phyloP scores from a whole-genome alignment of 441 rosid genomes.

The Jatropha multifida region DNA sequence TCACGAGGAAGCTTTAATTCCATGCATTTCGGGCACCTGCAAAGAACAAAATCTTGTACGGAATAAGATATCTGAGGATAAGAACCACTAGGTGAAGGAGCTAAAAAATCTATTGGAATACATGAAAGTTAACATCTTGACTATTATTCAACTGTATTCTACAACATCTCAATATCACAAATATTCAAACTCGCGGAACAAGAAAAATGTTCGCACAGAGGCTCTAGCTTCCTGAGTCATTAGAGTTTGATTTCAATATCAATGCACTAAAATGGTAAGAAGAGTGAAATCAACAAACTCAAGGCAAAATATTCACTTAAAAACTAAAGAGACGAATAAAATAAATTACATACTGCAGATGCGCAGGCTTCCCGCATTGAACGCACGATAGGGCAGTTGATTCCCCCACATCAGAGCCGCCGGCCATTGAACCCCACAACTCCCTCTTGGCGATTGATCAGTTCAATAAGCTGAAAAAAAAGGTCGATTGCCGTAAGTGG shows the following conservation, averaged over 20 bases:
- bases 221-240: background rate
- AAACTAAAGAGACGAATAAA: background rate
- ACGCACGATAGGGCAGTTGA: constrained; percentile 48
- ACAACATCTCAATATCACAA: background rate
- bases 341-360: constrained; percentile 65
- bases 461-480: background rate
- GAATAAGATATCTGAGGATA: background rate
- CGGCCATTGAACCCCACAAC: constrained; percentile 45
- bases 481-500: background rate
- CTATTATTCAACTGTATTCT: background rate
- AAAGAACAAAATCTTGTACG: constrained; percentile 3
- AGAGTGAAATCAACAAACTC: background rate
- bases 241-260: background rate
- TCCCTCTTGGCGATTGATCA: background rate
- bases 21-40: constrained; percentile 90
- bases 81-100: background rate
- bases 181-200: background rate
- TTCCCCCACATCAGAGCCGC: constrained; percentile 56
- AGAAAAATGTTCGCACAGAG: background rate
- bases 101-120: background rate
- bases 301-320: background rate
- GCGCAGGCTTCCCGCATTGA: constrained; percentile 74
- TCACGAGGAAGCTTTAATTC: constrained; percentile 95
- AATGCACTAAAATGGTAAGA: background rate
- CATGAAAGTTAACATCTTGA: background rate